Base-by-base conservation (phyloP, 345 rosid genomes). In the Arabidopsis thaliana region DNA sequence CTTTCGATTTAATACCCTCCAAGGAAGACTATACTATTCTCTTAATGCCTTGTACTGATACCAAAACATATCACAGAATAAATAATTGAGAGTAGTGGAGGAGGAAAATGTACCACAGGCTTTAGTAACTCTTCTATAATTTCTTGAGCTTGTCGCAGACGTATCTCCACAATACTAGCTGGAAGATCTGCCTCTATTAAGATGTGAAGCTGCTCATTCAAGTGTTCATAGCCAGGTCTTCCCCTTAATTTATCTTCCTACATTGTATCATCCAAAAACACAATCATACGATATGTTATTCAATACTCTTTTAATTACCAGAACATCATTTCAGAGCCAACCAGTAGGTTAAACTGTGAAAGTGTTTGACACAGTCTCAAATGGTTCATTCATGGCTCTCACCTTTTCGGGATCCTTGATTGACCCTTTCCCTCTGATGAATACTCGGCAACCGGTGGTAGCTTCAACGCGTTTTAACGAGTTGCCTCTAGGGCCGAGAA, bases 361-460 rank as follows among this genome's bases (percentile, higher is more conserved):
- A 63, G 36, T 13, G 16, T 52, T 72, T 9, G 34, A 36, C 8
- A 23, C 16, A 51, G 34, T 64, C 13, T 3, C 6, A 24, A 36
- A 66, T 58, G 33, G 30, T 30, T 68, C 5, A 68, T 30, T 68
- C 5, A 68, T 23, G 46, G 32, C 30, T 42, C 64, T 52, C 70
- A 92, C 99, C 93, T 95, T 95, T 80, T 95, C 99, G 0, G 94
- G 97, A 82, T 95, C 99, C 83, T 95, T 95, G 75, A 95, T 95
- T 65, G 99, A 95, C 22, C 99, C 99, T 70, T 90, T 95, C 78
- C 99, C 99, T 85, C 99, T 87, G 70, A 95, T 95, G 82, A 85
- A 95, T 30, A 95, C 98, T 14, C 98, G 99, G 61, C 99, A 95
- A 37, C 99, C 99, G 0, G 99, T 95, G 3, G 98, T 92, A 57